Percentiles rank a stretch among this genome's conserved stretches.
Conservation (phyloP, 2,329 filamentous ascomycete species). For the Tricladium varicosporioides region DNA sequence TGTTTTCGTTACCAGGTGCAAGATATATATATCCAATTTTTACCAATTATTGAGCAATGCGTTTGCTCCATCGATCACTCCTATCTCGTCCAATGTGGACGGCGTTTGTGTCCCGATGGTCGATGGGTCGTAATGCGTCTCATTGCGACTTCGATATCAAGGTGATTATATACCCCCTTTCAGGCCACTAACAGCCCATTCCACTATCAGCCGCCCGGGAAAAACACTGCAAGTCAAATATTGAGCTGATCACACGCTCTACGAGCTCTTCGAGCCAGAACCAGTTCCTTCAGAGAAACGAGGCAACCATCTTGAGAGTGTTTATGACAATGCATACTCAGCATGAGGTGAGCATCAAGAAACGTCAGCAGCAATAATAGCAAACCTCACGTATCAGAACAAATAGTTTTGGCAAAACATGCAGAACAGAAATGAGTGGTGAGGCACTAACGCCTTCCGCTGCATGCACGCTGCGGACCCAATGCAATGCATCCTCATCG, state of each 20-base stretch:
- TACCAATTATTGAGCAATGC: constrained; percentile 1
- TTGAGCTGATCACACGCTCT: constrained; percentile 1
- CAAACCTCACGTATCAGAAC: not conserved
- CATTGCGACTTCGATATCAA: constrained; percentile 6
- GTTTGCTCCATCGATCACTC: not conserved
- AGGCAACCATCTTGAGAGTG: not conserved
- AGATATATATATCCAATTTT: constrained; percentile 13
- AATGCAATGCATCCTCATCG: not conserved
- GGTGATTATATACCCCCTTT: constrained; percentile 5
- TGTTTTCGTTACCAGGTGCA: constrained; percentile 7
- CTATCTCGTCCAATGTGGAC: not conserved
- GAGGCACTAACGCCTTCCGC: not conserved
- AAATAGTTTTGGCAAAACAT: not conserved
- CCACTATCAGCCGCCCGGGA: not conserved
- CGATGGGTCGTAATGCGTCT: constrained; percentile 2
- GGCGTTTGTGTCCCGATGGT: not conserved
- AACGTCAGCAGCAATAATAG: not conserved
- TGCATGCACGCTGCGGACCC: not conserved
- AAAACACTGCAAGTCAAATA: not conserved
- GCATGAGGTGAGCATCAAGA: not conserved
- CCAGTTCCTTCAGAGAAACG: not conserved
- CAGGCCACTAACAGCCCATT: not conserved
- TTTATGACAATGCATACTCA: not conserved
- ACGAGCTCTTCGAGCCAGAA: not conserved
- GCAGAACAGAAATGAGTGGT: not conserved